phyloP scores from a whole-genome alignment of 1,284 basidiomycete species.

The Apiotrichum sp. region DNA sequence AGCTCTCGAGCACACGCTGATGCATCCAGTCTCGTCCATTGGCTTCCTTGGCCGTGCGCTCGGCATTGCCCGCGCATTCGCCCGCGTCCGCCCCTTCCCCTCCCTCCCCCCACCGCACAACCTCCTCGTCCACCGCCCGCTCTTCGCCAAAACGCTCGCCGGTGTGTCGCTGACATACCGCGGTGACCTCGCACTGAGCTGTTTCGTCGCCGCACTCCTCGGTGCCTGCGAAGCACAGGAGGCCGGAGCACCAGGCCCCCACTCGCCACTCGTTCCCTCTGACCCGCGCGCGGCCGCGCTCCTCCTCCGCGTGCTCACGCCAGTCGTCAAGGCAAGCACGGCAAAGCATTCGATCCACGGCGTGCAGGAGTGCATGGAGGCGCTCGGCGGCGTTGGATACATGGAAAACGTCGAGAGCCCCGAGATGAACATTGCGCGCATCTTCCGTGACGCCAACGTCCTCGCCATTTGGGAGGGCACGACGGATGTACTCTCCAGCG shows the following conservation, averaged over 20 bases:
- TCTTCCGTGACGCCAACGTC: conserved; percentile 62
- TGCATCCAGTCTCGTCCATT: not conserved
- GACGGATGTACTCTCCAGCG: conserved; percentile 15
- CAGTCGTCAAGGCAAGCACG: conserved; percentile 64
- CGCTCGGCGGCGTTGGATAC: conserved; percentile 70
- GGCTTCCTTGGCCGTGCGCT: conserved; percentile 60
- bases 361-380: conserved; percentile 68
- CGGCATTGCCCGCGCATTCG: conserved; percentile 59
- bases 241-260: conserved; percentile 13
- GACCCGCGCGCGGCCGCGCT: conserved; percentile 49
- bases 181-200: conserved; percentile 58
- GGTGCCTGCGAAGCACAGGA: conserved; percentile 60
- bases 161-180: conserved; percentile 58
- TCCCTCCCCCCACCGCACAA: conserved; percentile 52
- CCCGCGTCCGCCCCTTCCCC: conserved; percentile 51
- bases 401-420: conserved; percentile 68
- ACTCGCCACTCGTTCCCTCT: conserved; percentile 1
- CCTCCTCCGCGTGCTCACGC: conserved; percentile 62
- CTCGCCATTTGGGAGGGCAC: conserved; percentile 82
- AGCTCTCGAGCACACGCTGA: not conserved
- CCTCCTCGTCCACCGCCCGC: conserved; percentile 52
- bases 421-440: conserved; percentile 34
- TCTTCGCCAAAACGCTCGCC: conserved; percentile 52
- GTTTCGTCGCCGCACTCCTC: conserved; percentile 57
- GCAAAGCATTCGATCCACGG: conserved; percentile 59